phyloP scores from a whole-genome alignment of 2,329 filamentous ascomycete genomes.

The Alternaria novae-zelandiae region DNA sequence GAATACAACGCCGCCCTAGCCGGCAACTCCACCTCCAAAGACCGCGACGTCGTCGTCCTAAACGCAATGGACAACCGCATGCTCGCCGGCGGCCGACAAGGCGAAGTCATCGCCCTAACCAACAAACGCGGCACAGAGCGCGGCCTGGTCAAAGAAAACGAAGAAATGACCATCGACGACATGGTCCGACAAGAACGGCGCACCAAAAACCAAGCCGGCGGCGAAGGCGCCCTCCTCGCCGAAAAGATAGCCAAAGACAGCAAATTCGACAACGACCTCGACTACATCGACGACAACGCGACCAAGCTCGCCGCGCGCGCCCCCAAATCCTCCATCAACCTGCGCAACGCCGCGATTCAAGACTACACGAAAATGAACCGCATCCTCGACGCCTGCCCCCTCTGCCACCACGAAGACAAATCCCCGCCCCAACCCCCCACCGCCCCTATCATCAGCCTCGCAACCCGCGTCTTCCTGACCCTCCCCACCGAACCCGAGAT shows the following conservation, averaged over 20 bases:
- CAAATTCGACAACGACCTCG: constrained; percentile 89
- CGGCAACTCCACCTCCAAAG: constrained; percentile 62
- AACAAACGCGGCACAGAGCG: constrained; percentile 85
- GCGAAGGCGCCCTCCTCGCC: constrained; percentile 81
- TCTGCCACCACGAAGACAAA: constrained; percentile 91
- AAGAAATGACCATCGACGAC: constrained; percentile 94
- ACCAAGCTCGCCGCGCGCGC: constrained; percentile 85
- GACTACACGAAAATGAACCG: constrained; percentile 91
- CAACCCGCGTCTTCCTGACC: constrained; percentile 84
- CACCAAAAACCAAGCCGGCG: constrained; percentile 76
- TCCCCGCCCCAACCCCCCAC: constrained; percentile 69
- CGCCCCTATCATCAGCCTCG: constrained; percentile 85
- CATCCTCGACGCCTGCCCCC: constrained; percentile 83
- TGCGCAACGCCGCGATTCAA: constrained; percentile 84
- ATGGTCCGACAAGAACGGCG: constrained; percentile 95
- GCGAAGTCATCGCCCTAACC: constrained; percentile 78
- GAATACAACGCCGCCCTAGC: constrained; percentile 82
- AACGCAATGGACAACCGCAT: constrained; percentile 89
- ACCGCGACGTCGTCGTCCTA: constrained; percentile 76
- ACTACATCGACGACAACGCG: constrained; percentile 98
- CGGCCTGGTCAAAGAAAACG: constrained; percentile 85
- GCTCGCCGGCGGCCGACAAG: constrained; percentile 75
- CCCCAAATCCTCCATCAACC: constrained; percentile 84
- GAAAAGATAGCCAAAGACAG: constrained; percentile 93
- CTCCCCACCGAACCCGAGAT: constrained; percentile 90